Evolutionary conservation across 164 flowering plant genomes (phyloP), one percentile per base, ranked within the genome.

Genomic region (Macadamia tetraphylla): DNA sequence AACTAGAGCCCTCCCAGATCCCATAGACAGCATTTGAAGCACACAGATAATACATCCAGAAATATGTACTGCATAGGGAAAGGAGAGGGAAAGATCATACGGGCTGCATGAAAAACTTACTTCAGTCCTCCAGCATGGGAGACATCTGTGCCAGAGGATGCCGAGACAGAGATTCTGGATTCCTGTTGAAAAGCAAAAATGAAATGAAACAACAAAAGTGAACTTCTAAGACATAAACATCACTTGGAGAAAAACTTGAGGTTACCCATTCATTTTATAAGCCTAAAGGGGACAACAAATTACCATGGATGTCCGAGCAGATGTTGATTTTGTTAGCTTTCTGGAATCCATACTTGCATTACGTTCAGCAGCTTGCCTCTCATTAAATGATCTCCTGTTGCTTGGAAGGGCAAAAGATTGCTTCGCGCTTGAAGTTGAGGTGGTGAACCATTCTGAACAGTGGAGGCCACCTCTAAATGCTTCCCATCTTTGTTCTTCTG

Each of bases 401-500:
- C 61, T 43, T 53, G 57, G 6, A 14, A 14, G 15, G 57, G 17
- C 57, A 53, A 53, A 12, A 51, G 82, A 55, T 55, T 79, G 81
- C 72, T 74, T 80, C 17, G 67, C 40, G 31, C 42, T 68, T 56
- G 81, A 67, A 73, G 60, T 66, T 6, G 69, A 40, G 68, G 73
- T 65, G 40, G 35, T 14, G 83, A 67, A 64, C 81, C 84, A 83
- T 85, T 87, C 65, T 79, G 70, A 67, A 63, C 63, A 69, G 76
- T 52, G 46, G 71, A 35, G 62, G 71, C 58, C 18, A 17, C 83
- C 61, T 69, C 83, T 2, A 15, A 69, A 69, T 73, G 79, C 67
- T 80, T 82, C 59, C 74, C 81, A 76, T 80, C 84, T 65, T 74
- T 82, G 68, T 42, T 77, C 75, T 80, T 84, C 78, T 78, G 82